Evolutionary conservation across 495 filamentous ascomycete species (phyloP).

Genomic region (Penicillium ochrochloron): DNA sequence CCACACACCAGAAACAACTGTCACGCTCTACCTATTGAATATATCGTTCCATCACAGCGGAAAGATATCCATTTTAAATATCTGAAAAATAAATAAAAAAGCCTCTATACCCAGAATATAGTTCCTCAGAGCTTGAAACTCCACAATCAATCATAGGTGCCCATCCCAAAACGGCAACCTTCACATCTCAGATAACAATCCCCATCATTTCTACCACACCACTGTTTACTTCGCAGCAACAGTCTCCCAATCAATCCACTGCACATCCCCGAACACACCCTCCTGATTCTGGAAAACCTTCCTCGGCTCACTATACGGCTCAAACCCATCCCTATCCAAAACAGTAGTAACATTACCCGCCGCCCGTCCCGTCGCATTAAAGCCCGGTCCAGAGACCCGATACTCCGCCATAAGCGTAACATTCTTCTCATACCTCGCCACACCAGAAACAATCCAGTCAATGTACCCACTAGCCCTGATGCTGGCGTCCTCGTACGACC

Average conservation of each 20-base stretch:
- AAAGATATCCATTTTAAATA: too few relatives aligned
- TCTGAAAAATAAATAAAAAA: too few relatives aligned
- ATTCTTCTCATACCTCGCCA: constrained; percentile 42
- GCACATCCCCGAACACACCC: constrained; percentile 51
- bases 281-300: constrained; percentile 58
- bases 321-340: constrained; percentile 44
- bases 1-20: too few relatives aligned
- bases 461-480: constrained; percentile 59
- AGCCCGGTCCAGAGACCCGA: constrained; percentile 56
- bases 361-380: constrained; percentile 52
- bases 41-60: too few relatives aligned
- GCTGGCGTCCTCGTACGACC: constrained; percentile 55
- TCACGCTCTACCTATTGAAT: too few relatives aligned
- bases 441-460: constrained; percentile 50
- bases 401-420: constrained; percentile 63
- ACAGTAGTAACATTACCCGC: constrained; percentile 48
- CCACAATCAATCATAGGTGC: too few relatives aligned
- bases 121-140: too few relatives aligned
- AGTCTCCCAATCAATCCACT: constrained; percentile 57
- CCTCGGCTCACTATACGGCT: constrained; percentile 48
- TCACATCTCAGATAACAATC: too few relatives aligned
- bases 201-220: not conserved
- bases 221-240: not conserved
- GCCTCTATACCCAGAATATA: too few relatives aligned
- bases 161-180: too few relatives aligned